Conservation (phyloP, 2,329 filamentous ascomycete species). For the Cladosporium sp. region DNA sequence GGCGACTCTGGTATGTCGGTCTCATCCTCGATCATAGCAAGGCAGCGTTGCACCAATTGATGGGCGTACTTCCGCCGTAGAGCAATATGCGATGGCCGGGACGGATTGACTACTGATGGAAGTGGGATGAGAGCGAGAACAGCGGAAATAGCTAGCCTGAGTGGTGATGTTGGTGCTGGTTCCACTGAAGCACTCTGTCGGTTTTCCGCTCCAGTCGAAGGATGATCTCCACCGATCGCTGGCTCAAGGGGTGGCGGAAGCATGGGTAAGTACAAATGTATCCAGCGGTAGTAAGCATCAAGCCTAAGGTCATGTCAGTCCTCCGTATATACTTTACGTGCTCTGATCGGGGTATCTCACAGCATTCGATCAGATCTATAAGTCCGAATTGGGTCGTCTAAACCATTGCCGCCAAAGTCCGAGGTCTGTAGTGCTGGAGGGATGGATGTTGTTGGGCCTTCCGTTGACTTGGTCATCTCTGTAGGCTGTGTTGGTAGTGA, state of each 20-base stretch:
- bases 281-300: slow-evolving; percentile 55
- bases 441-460: not conserved
- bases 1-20: slow-evolving; percentile 51
- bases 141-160: slow-evolving; percentile 51
- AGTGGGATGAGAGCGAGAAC: slow-evolving; percentile 52
- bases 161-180: slow-evolving; percentile 35
- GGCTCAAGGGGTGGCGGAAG: slow-evolving; percentile 46
- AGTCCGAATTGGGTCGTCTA: not conserved
- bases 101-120: slow-evolving; percentile 41
- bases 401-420: not conserved
- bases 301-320: slow-evolving; percentile 37
- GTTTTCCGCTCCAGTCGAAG: too few relatives aligned
- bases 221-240: slow-evolving; percentile 34
- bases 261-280: slow-evolving; percentile 54
- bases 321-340: not conserved
- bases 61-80: slow-evolving; percentile 52
- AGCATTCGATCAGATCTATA: not conserved
- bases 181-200: not conserved
- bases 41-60: slow-evolving; percentile 49
- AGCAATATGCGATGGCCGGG: slow-evolving; percentile 43
- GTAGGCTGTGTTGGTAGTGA: slow-evolving; percentile 2
- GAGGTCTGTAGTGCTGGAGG: not conserved
- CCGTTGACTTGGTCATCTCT: not conserved
- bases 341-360: not conserved
- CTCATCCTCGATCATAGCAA: slow-evolving; percentile 53